A percentile compares a stretch with the other conserved stretches of the same genome.
These are phyloP conservation scores for Lactifluus piperatus DNA, from an alignment of 768 basidiomycete genomes.

Conservation along the genomic window DNA sequence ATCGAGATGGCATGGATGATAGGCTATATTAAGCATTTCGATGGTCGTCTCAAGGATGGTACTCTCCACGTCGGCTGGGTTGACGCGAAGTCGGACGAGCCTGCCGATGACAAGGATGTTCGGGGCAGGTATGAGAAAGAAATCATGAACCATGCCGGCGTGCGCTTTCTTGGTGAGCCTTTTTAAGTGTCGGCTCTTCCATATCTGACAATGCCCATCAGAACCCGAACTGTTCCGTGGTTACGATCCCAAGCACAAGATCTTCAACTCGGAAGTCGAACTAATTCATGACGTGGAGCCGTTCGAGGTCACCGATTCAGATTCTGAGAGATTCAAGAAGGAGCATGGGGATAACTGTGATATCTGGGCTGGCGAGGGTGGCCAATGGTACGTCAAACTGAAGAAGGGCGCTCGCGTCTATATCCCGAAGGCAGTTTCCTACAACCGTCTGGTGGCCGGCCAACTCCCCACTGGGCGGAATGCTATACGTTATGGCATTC, in stretches of 20 bases:
- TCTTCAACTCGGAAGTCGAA: conserved; percentile 95
- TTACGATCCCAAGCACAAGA: conserved; percentile 95
- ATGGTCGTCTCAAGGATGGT: too few relatives aligned
- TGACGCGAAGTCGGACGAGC: too few relatives aligned
- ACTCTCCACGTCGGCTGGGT: too few relatives aligned
- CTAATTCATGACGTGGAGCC: conserved; percentile 97
- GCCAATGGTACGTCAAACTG: conserved; percentile 97
- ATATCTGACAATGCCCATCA: too few relatives aligned
- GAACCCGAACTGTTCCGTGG: too few relatives aligned
- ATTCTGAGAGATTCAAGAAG: conserved; percentile 91
- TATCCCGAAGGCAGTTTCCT: conserved; percentile 95
- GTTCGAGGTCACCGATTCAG: conserved; percentile 75
- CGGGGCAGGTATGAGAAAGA: too few relatives aligned
- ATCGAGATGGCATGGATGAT: conserved; percentile 99
- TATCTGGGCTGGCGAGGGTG: conserved; percentile 83
- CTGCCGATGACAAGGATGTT: too few relatives aligned
- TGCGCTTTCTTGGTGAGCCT: too few relatives aligned
- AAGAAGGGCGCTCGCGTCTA: conserved; percentile 94
- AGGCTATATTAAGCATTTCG: too few relatives aligned
- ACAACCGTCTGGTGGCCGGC: too few relatives aligned
- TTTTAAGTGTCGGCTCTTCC: too few relatives aligned
- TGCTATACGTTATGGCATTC: conserved; percentile 93
- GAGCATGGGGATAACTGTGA: conserved; percentile 98
- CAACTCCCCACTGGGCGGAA: conserved; percentile 96
- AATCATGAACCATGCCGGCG: too few relatives aligned